phyloP scores from a whole-genome alignment of 148 eudicot species.

The Suaeda aralocaspica region DNA sequence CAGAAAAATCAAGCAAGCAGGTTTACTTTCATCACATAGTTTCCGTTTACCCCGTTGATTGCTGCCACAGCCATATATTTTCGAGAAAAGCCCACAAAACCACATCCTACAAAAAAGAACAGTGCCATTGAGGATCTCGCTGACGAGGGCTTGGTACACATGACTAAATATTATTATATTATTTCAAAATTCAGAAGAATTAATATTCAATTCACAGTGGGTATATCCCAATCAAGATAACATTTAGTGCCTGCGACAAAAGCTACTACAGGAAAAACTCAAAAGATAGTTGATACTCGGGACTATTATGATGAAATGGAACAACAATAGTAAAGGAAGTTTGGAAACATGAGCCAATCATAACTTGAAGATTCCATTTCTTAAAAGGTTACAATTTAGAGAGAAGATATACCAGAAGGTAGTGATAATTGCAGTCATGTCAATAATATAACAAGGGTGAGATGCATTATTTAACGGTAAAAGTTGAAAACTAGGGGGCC shows the following conservation, averaged over 20 bases:
- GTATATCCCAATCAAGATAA: not conserved
- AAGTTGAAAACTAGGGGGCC: no score
- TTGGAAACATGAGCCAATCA: not conserved
- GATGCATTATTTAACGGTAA: no score
- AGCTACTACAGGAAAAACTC: no score
- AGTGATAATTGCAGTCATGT: no score
- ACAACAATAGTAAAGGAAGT: not conserved
- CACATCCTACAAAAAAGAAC: slow-evolving; percentile 48
- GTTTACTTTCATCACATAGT: slow-evolving; percentile 71
- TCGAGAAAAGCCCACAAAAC: slow-evolving; percentile 62
- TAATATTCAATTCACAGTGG: no score
- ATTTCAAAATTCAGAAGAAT: not conserved
- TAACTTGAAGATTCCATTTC: not conserved
- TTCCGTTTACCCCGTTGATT: slow-evolving; percentile 72
- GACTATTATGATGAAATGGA: not conserved
- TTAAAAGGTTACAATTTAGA: not conserved
- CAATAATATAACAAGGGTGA: no score
- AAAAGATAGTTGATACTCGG: not conserved
- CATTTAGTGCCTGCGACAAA: no score
- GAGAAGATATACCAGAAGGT: not conserved
- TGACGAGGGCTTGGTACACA: not conserved
- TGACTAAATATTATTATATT: not conserved
- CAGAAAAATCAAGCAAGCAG: slow-evolving; percentile 16
- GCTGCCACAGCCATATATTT: slow-evolving; percentile 93
- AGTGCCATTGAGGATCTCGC: not conserved